phyloP scores from a whole-genome alignment of 331 rosid species.

The Pyracantha coccinea region DNA sequence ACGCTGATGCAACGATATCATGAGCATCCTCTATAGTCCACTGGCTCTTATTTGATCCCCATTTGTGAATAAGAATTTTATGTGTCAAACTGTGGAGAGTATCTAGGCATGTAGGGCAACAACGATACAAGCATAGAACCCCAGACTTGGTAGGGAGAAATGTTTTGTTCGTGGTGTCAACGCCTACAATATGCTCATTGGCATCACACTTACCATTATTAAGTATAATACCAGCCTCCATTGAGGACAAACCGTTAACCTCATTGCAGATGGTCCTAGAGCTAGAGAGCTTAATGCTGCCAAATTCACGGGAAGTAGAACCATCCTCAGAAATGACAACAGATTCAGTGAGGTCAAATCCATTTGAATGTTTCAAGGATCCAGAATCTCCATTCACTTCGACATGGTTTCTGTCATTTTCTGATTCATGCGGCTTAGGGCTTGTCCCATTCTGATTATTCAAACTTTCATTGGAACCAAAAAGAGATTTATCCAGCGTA shows the following conservation, averaged over 20 bases:
- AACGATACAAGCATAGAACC: conserved; percentile 50
- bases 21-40: conserved; percentile 72
- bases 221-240: conserved; percentile 15
- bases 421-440: conserved; percentile 14
- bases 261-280: conserved; percentile 16
- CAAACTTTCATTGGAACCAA: conserved; percentile 17
- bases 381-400: conserved; percentile 21
- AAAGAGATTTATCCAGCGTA: conserved; percentile 17
- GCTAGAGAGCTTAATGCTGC: conserved; percentile 18
- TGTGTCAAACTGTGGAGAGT: conserved; percentile 31
- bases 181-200: conserved; percentile 16
- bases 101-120: conserved; percentile 62
- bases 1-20: conserved; percentile 56
- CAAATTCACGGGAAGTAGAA: conserved; percentile 15
- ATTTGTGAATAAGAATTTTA: conserved; percentile 34
- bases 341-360: conserved; percentile 19
- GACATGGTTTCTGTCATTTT: conserved; percentile 13
- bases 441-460: conserved; percentile 31
- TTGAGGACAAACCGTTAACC: conserved; percentile 7
- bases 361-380: conserved; percentile 20
- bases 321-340: conserved; percentile 20
- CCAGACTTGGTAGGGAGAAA: conserved; percentile 26
- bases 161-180: conserved; percentile 18
- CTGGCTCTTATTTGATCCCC: conserved; percentile 23
- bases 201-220: conserved; percentile 18